Base-by-base conservation (phyloP, 1,139 yeast species). In the Hyphopichia khmerensis region DNA sequence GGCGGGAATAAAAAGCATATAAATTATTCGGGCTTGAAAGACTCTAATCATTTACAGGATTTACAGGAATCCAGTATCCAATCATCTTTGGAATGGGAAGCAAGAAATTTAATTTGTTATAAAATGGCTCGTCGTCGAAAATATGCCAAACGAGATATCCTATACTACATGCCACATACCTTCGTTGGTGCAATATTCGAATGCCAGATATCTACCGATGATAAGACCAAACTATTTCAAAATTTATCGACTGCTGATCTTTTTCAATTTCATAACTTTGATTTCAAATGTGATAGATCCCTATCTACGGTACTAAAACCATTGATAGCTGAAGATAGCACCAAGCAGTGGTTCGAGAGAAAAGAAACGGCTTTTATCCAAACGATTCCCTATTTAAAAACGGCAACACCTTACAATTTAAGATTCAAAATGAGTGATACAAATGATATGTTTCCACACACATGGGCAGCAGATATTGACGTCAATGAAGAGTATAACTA, bases 161-260 rank as follows among this genome's bases (percentile, higher is more conserved):
- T 77, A 6, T 58, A 82, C 16, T 84, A 74, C 52, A 62, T 80
- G 21, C 89, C 91, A 0, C 67, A 71, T 36, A 74, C 84, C 0
- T 75, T 79, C 59, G 79, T 86, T 1, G 95, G 95, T 5, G 91
- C 84, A 0, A 50, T 86, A 7, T 86, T 73, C 56, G 74, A 75
- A 48, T 82, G 88, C 52, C 65, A 73, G 2, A 48, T 75, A 1
- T 55, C 69, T 2, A 45, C 49, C 7, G 59, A 45, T 43, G 47
- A 32, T 50, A 64, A 56, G 40, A 42, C 41, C 13, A 43, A 53
- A 31, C 45, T 62, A 2, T 52, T 64, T 26, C 48, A 52, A 34
- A 47, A 47, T 11, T 49, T 60, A 23, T 40, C 45, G 2, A 36
- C 52, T 2, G 40, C 43, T 7, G 55, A 57, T 13, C 48, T 57